Evolutionary conservation across 2,329 filamentous ascomycete genomes (phyloP), one percentile per base, ranked within the genome.

Genomic region (Colletotrichum agaves): DNA sequence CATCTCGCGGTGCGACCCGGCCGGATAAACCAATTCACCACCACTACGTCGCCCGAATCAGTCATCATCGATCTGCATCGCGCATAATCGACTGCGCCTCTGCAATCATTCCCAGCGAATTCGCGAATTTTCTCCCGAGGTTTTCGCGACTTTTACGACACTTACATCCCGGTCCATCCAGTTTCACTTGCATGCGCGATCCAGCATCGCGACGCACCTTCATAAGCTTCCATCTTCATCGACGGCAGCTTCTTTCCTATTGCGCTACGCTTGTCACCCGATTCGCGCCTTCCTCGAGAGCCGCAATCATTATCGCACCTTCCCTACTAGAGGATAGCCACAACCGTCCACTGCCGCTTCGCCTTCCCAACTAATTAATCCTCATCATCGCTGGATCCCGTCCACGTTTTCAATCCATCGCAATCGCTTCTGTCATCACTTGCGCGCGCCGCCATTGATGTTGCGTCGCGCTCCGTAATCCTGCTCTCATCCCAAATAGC

Each of bases 361-460:
- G 35, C 15, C 21, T 27, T 27, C 27, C 6, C 27, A 27, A 4
- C 27, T 27, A 27, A 3, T 6, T n/a, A 39, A 46, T 10, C 11
- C 31, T 23, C 12, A 15, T 27, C 50, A 23, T 15, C 21, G 27
- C 21, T 44, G 19, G 3, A 37, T 5, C 17, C 3, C 27, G 17
- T 17, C 47, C 12, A 31, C 59, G 12, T 23, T 12, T 39, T 3
- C 31, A 44, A 8, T 37, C 13, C 13, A 37, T 13, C 35, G 12
- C 7, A 23, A 44, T 19, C 50, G 52, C 53, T 2, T 12, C 13
- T 41, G 10, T 17, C 31, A 15, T 19, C n/a, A 33, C 12, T 49
- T 57, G 62, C 63, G 49, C 63, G 56, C 50, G 56, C 21, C 56
- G 63, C 49, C 62, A 72, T 81, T 79, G 70, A 80, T 82, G 80